Evolutionary conservation across 2,329 filamentous ascomycete species (phyloP).

Genomic region (Claviceps sp.): DNA sequence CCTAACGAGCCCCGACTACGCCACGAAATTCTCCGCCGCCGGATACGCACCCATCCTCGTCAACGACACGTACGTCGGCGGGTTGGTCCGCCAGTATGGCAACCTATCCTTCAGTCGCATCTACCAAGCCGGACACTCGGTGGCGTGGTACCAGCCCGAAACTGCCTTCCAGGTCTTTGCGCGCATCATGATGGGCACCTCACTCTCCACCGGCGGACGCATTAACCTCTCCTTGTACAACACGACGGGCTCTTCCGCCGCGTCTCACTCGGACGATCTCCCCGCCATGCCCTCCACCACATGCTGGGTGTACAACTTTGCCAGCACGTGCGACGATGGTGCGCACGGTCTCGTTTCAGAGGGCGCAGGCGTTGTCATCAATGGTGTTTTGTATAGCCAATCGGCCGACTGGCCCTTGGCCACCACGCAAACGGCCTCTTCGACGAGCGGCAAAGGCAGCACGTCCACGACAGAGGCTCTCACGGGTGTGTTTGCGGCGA

Average conservation of each 20-base stretch:
- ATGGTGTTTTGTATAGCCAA: slow-evolving; percentile 40
- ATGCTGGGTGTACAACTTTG: slow-evolving; percentile 45
- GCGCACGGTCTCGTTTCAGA: slow-evolving; percentile 34
- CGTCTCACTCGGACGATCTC: slow-evolving; percentile 35
- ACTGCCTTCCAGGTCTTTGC: slow-evolving; percentile 47
- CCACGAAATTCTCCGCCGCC: slow-evolving; percentile 43
- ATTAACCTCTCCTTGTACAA: slow-evolving; percentile 39
- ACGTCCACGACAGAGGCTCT: slow-evolving; percentile 11
- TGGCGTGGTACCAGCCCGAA: slow-evolving; percentile 47
- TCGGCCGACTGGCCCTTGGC: slow-evolving; percentile 28
- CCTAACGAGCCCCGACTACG: slow-evolving; percentile 31
- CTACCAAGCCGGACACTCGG: slow-evolving; percentile 52
- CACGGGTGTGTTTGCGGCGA: slow-evolving; percentile 23
- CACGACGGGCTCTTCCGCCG: slow-evolving; percentile 42
- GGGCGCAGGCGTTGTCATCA: slow-evolving; percentile 42
- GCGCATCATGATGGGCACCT: slow-evolving; percentile 41
- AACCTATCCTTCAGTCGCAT: slow-evolving; percentile 58
- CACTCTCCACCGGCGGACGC: slow-evolving; percentile 40
- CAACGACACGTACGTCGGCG: slow-evolving; percentile 54
- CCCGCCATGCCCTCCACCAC: slow-evolving; percentile 34
- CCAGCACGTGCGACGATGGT: slow-evolving; percentile 34
- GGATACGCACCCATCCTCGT: slow-evolving; percentile 62
- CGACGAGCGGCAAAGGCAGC: slow-evolving; percentile 8
- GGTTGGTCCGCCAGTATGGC: slow-evolving; percentile 62
- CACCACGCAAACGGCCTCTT: slow-evolving; percentile 12